These are phyloP conservation scores for Trypanosoma scelopori DNA, from an alignment of 208 protist genomes.

Conservation along the genomic window DNA sequence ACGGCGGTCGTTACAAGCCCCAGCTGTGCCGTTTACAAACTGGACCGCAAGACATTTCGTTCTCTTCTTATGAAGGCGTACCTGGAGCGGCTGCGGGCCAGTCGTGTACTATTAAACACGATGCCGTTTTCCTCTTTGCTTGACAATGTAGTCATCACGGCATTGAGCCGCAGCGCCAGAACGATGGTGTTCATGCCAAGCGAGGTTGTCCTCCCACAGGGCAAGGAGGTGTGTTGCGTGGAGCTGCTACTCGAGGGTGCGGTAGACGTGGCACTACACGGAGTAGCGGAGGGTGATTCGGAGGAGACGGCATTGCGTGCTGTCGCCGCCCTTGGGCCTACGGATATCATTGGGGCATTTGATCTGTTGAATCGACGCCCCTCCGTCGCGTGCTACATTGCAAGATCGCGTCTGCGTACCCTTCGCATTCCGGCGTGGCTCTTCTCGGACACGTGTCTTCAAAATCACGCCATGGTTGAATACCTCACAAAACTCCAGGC, in stretches of 20 bases:
- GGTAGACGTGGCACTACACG: conserved; percentile 6
- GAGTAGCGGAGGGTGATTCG: background rate
- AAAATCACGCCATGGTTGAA: background rate
- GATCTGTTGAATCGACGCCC: conserved; percentile 1
- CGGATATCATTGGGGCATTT: conserved; percentile 12
- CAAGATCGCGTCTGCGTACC: background rate
- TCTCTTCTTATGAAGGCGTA: conserved; percentile 11
- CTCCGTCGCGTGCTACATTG: conserved; percentile 9
- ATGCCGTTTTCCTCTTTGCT: background rate
- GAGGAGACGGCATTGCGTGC: background rate
- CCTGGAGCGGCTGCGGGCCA: background rate
- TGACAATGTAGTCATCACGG: background rate
- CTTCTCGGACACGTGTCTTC: conserved; percentile 13
- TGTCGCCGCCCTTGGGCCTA: background rate
- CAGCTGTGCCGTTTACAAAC: conserved; percentile 5
- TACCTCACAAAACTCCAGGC: conserved; percentile 3
- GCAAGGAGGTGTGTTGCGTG: background rate
- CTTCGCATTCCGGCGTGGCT: conserved; percentile 6
- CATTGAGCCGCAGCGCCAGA: background rate
- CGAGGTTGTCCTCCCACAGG: conserved; percentile 4
- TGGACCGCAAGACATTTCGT: conserved; percentile 17
- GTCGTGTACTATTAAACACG: background rate
- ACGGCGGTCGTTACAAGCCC: conserved; percentile 11
- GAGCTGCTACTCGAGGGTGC: conserved; percentile 6
- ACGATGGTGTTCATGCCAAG: background rate